phyloP scores from a whole-genome alignment of 1,139 yeast species.

The Suzukiozyma palmioleophila region DNA sequence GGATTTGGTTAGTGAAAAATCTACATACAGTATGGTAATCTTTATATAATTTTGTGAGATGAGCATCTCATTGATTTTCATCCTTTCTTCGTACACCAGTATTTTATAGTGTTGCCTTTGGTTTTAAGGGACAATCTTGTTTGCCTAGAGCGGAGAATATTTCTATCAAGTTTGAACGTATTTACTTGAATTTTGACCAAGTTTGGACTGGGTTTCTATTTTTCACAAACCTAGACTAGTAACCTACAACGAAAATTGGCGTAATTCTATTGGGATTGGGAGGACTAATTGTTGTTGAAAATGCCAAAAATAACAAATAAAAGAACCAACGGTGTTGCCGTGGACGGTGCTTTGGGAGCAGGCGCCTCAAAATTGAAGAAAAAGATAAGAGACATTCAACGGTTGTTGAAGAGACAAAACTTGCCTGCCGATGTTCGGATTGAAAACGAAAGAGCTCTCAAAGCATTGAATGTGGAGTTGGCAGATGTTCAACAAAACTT shows the following conservation, averaged over 20 bases:
- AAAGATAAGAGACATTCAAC: constrained; percentile 80
- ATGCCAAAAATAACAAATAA: constrained; percentile 11
- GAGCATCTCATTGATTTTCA: background rate
- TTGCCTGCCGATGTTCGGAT: constrained; percentile 72
- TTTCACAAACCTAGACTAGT: no score
- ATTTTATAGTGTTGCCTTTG: no score
- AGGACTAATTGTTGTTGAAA: background rate
- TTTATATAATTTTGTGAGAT: background rate
- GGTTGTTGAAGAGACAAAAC: constrained; percentile 58
- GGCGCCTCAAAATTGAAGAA: constrained; percentile 62
- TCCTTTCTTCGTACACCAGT: no score
- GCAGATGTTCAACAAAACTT: constrained; percentile 47
- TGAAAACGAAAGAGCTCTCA: constrained; percentile 84
- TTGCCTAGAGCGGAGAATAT: no score
- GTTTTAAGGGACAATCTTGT: no score
- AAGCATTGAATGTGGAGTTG: constrained; percentile 66
- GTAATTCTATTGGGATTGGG: background rate
- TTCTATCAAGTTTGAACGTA: no score
- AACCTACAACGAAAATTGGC: no score
- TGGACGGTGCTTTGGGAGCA: constrained; percentile 29
- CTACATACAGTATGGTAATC: background rate
- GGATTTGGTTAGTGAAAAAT: background rate
- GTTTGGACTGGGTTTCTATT: no score
- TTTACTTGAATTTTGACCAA: no score
- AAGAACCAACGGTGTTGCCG: constrained; percentile 15